phyloP scores from a whole-genome alignment of 1,284 basidiomycete species.

The Naganishia liquefaciens region DNA sequence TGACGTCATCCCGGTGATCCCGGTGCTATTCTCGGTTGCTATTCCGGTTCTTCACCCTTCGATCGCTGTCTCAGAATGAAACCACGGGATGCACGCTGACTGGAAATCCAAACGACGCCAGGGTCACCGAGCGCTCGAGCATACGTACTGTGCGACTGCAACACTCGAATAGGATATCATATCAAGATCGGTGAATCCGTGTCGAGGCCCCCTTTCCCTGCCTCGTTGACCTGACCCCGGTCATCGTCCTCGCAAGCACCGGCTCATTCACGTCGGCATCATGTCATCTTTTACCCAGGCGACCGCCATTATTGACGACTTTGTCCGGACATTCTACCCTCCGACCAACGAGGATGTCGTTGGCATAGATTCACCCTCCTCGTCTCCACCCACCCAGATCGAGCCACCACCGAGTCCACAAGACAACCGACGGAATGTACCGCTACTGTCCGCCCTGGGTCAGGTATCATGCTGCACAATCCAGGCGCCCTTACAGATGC shows the following conservation, averaged over 20 bases:
- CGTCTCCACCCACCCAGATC: too few relatives aligned
- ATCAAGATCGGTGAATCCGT: too few relatives aligned
- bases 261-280: too few relatives aligned
- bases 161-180: too few relatives aligned
- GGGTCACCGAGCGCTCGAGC: not conserved
- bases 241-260: too few relatives aligned
- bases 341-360: not conserved
- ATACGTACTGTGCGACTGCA: too few relatives aligned
- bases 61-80: constrained; percentile 5
- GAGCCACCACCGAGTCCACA: not conserved
- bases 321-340: constrained; percentile 4
- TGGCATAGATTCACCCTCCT: not conserved
- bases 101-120: not conserved
- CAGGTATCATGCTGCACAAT: constrained; percentile 6
- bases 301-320: constrained; percentile 10
- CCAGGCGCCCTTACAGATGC: constrained; percentile 23
- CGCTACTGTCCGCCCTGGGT: constrained; percentile 13
- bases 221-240: too few relatives aligned
- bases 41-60: not conserved
- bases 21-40: not conserved
- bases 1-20: not conserved
- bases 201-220: too few relatives aligned
- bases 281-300: constrained; percentile 19
- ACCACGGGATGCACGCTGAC: not conserved
- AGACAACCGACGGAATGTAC: not conserved